Evolutionary conservation across 2,329 filamentous ascomycete species (phyloP).

Genomic region (Rachicladosporium sp.): DNA sequence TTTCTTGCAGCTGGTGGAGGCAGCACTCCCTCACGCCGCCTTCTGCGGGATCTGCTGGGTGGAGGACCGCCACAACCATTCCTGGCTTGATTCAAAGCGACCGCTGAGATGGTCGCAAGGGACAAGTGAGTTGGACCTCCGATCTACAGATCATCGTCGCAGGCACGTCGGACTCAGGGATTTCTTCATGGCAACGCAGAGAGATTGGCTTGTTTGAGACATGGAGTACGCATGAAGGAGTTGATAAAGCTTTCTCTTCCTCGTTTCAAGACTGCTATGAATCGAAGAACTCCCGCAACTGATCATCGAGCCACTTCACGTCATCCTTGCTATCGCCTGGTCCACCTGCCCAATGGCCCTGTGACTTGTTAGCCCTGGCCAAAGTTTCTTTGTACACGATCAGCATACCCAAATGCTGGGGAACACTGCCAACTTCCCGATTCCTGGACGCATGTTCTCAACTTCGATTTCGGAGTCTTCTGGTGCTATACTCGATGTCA

Average conservation of each 20-base stretch:
- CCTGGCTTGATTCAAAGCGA: conserved; percentile 34
- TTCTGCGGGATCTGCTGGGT: conserved; percentile 36
- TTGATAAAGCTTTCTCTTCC: no score
- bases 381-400: no score
- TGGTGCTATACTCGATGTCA: conserved; percentile 25
- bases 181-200: conserved; percentile 22
- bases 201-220: conserved; percentile 15
- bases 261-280: no score
- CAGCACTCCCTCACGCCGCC: conserved; percentile 29
- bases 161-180: conserved; percentile 17
- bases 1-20: conserved; percentile 51
- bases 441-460: conserved; percentile 44
- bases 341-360: conserved; percentile 27
- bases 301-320: conserved; percentile 57
- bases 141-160: conserved; percentile 12
- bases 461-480: conserved; percentile 71
- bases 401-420: conserved; percentile 6
- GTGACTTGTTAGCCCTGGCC: no score
- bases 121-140: conserved; percentile 11
- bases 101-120: conserved; percentile 30
- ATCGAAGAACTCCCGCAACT: conserved; percentile 42
- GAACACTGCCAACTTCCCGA: conserved; percentile 44
- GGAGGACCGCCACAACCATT: conserved; percentile 25
- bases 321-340: conserved; percentile 61
- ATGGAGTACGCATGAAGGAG: no score